Conservation (phyloP, 345 rosid species). For the Lepidium africanum region DNA sequence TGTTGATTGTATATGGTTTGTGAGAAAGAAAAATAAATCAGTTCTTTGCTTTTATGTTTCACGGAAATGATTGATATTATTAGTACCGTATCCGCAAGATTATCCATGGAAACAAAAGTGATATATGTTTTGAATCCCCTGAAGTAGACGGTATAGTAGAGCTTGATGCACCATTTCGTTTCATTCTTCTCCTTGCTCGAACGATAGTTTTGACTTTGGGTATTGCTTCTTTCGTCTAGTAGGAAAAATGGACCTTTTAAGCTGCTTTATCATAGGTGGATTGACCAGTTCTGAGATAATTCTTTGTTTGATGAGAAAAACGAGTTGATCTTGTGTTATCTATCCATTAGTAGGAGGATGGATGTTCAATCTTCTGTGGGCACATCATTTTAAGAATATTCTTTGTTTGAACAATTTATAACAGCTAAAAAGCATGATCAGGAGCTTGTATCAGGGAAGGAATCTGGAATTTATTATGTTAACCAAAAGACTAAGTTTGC, state of each 20-base stretch:
- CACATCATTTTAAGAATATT: background rate
- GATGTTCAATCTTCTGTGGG: background rate
- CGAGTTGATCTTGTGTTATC: background rate
- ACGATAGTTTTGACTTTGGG: background rate
- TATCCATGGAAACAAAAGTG: background rate
- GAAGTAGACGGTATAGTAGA: background rate
- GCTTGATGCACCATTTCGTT: background rate
- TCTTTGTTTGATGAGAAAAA: background rate
- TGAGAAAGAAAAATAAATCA: too few relatives aligned
- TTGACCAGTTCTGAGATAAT: background rate
- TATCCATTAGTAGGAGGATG: background rate
- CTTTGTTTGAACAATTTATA: background rate
- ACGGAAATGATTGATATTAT: background rate
- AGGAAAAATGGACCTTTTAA: background rate
- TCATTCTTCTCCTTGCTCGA: background rate
- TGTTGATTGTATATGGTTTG: background rate
- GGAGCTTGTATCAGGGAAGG: background rate
- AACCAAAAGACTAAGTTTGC: background rate
- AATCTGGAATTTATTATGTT: background rate
- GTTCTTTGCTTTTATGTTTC: background rate
- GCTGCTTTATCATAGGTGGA: background rate
- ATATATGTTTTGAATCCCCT: background rate
- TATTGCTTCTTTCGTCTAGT: background rate
- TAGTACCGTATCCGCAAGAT: background rate
- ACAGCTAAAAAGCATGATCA: background rate